Conservation (phyloP, 2,329 filamentous ascomycete genomes). For the Fusarium sp. region DNA sequence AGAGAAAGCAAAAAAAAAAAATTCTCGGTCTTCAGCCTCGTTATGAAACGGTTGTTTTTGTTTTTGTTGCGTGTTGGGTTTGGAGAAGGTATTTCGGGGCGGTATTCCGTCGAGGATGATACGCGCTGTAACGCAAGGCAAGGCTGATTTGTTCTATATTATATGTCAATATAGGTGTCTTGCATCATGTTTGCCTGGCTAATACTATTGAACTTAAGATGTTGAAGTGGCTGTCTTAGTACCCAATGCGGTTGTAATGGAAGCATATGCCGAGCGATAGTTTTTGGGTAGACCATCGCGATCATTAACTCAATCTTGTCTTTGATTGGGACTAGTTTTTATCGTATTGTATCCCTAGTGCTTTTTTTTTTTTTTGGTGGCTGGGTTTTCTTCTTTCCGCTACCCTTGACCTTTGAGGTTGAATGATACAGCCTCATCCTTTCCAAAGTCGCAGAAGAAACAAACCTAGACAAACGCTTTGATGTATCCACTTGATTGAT, state of each 20-base stretch:
- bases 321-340: background rate
- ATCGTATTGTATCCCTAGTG: conserved; percentile 13
- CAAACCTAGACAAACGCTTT: conserved; percentile 20
- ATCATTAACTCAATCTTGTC: conserved; percentile 2
- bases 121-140: background rate
- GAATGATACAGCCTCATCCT: conserved; percentile 5
- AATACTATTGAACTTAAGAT: background rate
- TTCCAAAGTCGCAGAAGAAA: background rate
- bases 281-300: background rate
- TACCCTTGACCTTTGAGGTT: background rate
- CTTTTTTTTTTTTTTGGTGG: background rate
- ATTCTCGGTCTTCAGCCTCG: conserved; percentile 19
- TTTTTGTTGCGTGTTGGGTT: background rate
- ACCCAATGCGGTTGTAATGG: background rate
- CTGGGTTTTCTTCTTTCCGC: background rate
- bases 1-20: background rate
- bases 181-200: background rate
- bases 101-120: conserved; percentile 1
- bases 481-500: conserved; percentile 20
- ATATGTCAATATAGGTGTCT: background rate
- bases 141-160: background rate
- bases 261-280: background rate
- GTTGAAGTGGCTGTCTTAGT: background rate
- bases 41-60: conserved; percentile 1
- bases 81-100: background rate